Evolutionary conservation across 768 basidiomycete species (phyloP).

Genomic region (Mrakia blollopis): DNA sequence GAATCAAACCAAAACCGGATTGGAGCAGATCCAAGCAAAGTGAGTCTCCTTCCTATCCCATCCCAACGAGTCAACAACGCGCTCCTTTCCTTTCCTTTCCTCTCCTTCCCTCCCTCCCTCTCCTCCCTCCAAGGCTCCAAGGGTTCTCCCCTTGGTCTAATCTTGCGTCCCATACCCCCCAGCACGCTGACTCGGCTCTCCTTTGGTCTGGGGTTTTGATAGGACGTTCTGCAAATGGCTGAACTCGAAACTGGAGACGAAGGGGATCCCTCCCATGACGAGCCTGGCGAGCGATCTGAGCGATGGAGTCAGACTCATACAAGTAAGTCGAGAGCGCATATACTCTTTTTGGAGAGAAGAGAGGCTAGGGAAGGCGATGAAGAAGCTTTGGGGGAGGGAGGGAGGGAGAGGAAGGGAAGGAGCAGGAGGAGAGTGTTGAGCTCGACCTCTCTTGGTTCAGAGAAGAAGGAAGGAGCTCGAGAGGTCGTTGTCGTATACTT

Average conservation of each 20-base stretch:
- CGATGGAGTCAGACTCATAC: conserved; percentile 91
- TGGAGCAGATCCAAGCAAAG: conserved; percentile 30
- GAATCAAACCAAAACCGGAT: conserved; percentile 15
- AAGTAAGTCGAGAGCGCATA: conserved; percentile 75
- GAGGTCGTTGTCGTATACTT: not conserved
- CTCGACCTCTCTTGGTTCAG: not conserved
- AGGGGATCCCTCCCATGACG: conserved; percentile 78
- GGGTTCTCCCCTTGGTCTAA: not conserved
- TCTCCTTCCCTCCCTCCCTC: not conserved
- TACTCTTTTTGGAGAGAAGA: no score
- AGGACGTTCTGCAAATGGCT: conserved; percentile 50
- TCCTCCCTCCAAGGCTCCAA: not conserved
- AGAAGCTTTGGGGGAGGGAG: not conserved
- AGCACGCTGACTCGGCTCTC: not conserved
- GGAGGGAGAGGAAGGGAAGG: not conserved
- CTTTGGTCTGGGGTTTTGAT: not conserved
- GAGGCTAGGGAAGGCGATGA: no score
- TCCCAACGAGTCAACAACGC: not conserved
- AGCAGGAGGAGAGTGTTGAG: not conserved
- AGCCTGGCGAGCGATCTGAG: conserved; percentile 86
- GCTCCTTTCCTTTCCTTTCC: not conserved
- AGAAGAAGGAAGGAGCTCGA: not conserved
- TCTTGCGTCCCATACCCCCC: not conserved
- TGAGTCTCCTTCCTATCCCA: not conserved
- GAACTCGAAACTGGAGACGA: conserved; percentile 85